phyloP scores from a whole-genome alignment of 2,329 filamentous ascomycete species.

The Corynespora cassiicola region DNA sequence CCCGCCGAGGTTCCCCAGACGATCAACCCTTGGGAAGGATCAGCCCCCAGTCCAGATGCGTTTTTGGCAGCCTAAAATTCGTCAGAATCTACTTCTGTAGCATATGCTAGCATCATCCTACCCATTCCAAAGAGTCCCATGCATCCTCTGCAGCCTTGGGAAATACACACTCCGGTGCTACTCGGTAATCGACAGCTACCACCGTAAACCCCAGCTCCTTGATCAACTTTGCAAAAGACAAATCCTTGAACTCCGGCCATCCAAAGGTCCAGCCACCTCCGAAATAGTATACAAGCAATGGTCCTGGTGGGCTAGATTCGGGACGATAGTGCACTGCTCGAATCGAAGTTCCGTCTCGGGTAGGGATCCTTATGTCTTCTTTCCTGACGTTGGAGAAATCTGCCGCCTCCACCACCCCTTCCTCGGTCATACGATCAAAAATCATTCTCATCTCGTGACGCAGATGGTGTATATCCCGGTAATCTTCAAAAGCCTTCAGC shows the following conservation, averaged over 20 bases:
- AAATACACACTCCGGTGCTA: constrained; percentile 16
- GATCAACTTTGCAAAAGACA: constrained; percentile 5
- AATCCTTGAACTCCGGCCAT: constrained; percentile 15
- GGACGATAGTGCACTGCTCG: constrained; percentile 13
- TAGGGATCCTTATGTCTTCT: constrained; percentile 19
- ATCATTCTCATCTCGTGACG: constrained; percentile 6
- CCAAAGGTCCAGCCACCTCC: constrained; percentile 26
- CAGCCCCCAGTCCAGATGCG: constrained; percentile 12
- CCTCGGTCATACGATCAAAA: constrained; percentile 8
- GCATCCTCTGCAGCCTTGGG: constrained; percentile 14
- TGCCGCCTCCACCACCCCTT: constrained; percentile 11
- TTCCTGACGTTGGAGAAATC: constrained; percentile 15
- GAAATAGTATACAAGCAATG: constrained; percentile 24
- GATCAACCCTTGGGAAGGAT: constrained; percentile 20
- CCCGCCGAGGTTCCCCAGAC: constrained; percentile 23
- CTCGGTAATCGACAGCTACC: constrained; percentile 18
- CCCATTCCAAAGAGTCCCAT: constrained; percentile 20
- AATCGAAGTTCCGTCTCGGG: constrained; percentile 14
- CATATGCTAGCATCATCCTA: constrained; percentile 3
- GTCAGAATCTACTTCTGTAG: neutral
- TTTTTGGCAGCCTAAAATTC: constrained; percentile 11
- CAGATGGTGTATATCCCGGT: constrained; percentile 1
- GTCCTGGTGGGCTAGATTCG: constrained; percentile 10
- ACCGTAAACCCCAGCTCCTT: constrained; percentile 12
- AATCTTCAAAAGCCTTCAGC: constrained; percentile 12